phyloP scores from a whole-genome alignment of 2,329 filamentous ascomycete species.

The Whalleya microplaca region DNA sequence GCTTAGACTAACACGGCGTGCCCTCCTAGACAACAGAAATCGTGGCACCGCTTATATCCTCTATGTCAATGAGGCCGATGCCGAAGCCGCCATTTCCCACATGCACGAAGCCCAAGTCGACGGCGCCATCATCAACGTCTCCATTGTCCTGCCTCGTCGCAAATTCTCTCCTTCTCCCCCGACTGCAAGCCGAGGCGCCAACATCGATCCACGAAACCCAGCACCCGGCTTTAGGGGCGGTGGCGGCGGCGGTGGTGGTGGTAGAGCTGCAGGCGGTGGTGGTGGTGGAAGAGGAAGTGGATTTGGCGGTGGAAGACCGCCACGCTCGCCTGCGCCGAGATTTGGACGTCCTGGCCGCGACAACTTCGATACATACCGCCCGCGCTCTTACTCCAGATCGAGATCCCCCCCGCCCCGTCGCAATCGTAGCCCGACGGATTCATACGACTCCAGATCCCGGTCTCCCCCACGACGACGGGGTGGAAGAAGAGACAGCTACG shows the following conservation, averaged over 20 bases:
- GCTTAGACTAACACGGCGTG: conserved; percentile 19
- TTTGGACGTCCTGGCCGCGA: conserved; percentile 37
- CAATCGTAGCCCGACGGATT: conserved; percentile 36
- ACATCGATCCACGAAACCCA: conserved; percentile 59
- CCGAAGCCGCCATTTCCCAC: conserved; percentile 86
- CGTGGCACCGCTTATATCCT: conserved; percentile 93
- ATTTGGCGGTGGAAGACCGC: conserved; percentile 36
- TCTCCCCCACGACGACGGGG: conserved; percentile 39
- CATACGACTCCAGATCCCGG: conserved; percentile 40
- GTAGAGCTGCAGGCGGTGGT: conserved; percentile 42
- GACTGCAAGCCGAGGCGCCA: conserved; percentile 64
- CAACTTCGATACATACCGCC: conserved; percentile 62
- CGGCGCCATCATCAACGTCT: conserved; percentile 80
- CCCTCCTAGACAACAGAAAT: conserved; percentile 77
- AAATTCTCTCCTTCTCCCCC: conserved; percentile 83
- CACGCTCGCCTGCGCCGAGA: conserved; percentile 30
- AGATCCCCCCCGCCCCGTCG: conserved; percentile 42
- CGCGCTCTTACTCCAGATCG: conserved; percentile 56
- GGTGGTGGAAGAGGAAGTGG: conserved; percentile 36
- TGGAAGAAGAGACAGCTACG: conserved; percentile 38
- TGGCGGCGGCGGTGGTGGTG: conserved; percentile 42
- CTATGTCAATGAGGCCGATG: conserved; percentile 75
- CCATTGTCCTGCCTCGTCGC: conserved; percentile 81
- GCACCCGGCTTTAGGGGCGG: conserved; percentile 42
- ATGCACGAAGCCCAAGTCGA: conserved; percentile 99